These are phyloP conservation scores for Sporothrix variecibatus DNA, from an alignment of 2,329 filamentous ascomycete genomes.

Conservation along the genomic window DNA sequence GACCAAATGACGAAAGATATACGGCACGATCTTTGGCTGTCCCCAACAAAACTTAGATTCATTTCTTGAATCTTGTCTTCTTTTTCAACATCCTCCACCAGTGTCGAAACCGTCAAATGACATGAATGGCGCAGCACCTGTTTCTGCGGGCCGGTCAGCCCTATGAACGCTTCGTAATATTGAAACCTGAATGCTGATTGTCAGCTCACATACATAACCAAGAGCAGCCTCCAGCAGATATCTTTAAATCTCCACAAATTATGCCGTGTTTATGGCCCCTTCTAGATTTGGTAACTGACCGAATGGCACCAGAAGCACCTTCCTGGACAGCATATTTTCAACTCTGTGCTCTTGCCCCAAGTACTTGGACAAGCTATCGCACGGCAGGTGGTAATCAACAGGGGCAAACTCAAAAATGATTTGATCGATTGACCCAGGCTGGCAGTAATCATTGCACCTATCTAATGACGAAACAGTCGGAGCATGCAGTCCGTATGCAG, in stretches of 20 bases:
- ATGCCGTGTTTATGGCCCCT: background rate
- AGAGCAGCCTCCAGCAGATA: background rate
- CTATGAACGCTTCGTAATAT: background rate
- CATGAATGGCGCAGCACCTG: background rate
- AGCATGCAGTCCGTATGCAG: background rate
- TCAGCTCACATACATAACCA: background rate
- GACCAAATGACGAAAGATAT: background rate
- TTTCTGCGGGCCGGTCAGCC: slow-evolving; percentile 5
- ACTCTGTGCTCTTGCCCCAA: background rate
- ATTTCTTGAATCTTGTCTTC: background rate
- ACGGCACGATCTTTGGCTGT: background rate
- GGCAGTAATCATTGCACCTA: background rate
- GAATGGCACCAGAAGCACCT: background rate
- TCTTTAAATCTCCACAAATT: background rate
- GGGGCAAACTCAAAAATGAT: background rate
- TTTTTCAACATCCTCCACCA: background rate
- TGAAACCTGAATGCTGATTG: background rate
- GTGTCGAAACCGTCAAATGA: background rate
- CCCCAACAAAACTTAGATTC: background rate
- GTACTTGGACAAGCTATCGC: background rate
- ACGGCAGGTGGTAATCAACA: background rate
- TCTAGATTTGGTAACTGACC: slow-evolving; percentile 10
- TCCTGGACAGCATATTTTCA: slow-evolving; percentile 2
- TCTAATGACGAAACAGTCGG: background rate
- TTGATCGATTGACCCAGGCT: background rate